Evolutionary conservation across 257 asterid genomes (phyloP).

Genomic region (Solanum clarkiae): DNA sequence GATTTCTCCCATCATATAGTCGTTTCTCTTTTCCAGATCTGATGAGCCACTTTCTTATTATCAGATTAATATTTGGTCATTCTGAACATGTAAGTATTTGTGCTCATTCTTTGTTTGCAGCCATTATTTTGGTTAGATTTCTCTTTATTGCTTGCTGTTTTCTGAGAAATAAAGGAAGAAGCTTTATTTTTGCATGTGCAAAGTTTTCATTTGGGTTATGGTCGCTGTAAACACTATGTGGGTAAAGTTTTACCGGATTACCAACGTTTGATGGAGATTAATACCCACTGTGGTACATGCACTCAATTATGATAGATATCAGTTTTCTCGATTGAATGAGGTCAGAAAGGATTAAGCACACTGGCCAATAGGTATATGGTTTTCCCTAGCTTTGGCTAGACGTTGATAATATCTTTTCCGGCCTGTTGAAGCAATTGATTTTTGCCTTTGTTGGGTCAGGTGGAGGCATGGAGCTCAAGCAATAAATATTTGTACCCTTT

Average conservation of each 20-base stretch:
- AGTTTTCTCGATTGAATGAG: not conserved
- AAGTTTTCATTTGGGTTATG: not conserved
- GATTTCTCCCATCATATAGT: not conserved
- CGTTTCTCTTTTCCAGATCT: not conserved
- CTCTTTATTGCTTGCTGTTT: not conserved
- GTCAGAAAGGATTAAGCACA: not conserved
- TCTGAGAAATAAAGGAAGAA: not conserved
- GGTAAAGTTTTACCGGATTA: not conserved
- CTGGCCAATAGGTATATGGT: not conserved
- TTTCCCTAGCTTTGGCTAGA: not conserved
- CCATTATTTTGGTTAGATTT: not conserved
- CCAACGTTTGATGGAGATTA: not conserved
- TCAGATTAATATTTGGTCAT: not conserved
- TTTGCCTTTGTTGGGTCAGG: not conserved
- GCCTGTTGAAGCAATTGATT: not conserved
- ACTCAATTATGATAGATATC: not conserved
- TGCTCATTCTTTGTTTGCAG: not conserved
- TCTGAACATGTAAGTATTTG: not conserved
- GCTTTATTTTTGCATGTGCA: not conserved
- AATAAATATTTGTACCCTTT: not conserved
- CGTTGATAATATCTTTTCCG: not conserved
- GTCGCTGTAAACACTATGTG: not conserved
- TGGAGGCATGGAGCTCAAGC: not conserved
- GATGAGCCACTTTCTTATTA: not conserved
- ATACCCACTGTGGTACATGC: not conserved